Percentiles rank a stretch among this genome's conserved stretches.
phyloP scores from a whole-genome alignment of 1,284 basidiomycete species.

The Cystobasidium sp. region DNA sequence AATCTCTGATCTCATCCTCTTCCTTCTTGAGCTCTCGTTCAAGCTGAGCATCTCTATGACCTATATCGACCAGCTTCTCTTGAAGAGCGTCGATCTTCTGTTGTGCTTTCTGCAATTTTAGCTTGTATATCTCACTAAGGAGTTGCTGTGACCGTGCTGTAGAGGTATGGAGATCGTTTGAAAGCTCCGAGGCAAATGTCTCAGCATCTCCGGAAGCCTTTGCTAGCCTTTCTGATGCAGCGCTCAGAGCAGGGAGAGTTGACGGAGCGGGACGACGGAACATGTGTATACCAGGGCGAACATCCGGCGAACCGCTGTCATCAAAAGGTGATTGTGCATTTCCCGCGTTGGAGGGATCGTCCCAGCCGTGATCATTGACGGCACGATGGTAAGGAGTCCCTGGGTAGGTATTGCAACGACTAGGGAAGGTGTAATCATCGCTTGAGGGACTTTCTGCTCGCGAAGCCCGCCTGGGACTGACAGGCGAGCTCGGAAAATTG shows the following conservation, averaged over 20 bases:
- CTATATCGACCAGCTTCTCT: constrained; percentile 4
- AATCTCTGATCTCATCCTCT: constrained; percentile 9
- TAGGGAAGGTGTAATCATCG: not conserved
- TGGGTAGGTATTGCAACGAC: not conserved
- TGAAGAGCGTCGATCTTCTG: constrained; percentile 10
- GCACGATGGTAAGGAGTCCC: not conserved
- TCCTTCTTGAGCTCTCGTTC: constrained; percentile 13
- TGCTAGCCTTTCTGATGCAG: too few relatives aligned
- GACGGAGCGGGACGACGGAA: too few relatives aligned
- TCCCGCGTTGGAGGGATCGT: too few relatives aligned
- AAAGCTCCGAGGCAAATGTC: not conserved
- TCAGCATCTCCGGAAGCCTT: not conserved
- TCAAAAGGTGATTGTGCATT: too few relatives aligned
- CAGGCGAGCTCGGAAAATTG: not conserved
- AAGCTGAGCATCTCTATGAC: not conserved
- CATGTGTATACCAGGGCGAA: too few relatives aligned
- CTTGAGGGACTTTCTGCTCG: not conserved
- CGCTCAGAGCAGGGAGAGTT: too few relatives aligned
- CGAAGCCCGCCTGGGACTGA: too few relatives aligned
- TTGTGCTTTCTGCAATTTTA: constrained; percentile 20
- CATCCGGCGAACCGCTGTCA: too few relatives aligned
- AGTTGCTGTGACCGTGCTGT: not conserved
- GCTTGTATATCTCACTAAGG: not conserved
- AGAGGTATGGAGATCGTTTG: not conserved
- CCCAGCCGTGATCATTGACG: too few relatives aligned